phyloP scores from a whole-genome alignment of 768 basidiomycete species.

The Mycena capillaripes region DNA sequence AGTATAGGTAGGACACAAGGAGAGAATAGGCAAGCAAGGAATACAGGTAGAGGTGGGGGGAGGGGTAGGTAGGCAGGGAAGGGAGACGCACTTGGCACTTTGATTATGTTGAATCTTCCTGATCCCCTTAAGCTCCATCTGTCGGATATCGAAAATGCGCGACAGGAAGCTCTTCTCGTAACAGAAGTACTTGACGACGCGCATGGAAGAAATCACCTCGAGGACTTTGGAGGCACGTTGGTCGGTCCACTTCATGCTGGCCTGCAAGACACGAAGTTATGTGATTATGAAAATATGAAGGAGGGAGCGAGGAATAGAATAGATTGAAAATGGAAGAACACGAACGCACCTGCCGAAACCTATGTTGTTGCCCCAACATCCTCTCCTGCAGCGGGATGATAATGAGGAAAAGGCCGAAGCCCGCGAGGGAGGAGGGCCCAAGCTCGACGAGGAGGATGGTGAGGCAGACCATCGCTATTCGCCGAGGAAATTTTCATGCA shows the following conservation, averaged over 20 bases:
- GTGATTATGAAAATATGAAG: too few species aligned
- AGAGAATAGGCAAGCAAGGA: slow-evolving; percentile 5
- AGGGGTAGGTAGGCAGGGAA: too few species aligned
- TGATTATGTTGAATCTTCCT: slow-evolving; percentile 70
- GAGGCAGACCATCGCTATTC: slow-evolving; percentile 67
- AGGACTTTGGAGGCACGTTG: slow-evolving; percentile 69
- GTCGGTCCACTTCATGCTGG: slow-evolving; percentile 73
- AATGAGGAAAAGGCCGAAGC: slow-evolving; percentile 59
- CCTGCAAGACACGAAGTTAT: too few species aligned
- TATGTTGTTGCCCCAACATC: slow-evolving; percentile 71
- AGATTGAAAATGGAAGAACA: too few species aligned
- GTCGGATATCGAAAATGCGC: slow-evolving; percentile 68
- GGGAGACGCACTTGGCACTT: slow-evolving; percentile 67
- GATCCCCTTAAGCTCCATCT: slow-evolving; percentile 67
- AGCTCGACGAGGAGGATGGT: slow-evolving; percentile 64
- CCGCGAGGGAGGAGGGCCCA: slow-evolving; percentile 35
- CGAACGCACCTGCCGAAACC: slow-evolving; percentile 64
- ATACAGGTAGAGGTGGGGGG: too few species aligned
- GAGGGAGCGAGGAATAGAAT: too few species aligned
- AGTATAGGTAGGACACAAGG: neutral
- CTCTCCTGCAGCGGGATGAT: slow-evolving; percentile 74
- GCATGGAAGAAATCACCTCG: slow-evolving; percentile 70
- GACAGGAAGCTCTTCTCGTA: slow-evolving; percentile 75
- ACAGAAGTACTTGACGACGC: slow-evolving; percentile 81
- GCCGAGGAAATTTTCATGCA: too few species aligned